phyloP scores from a whole-genome alignment of 495 filamentous ascomycete species.

The Poronia punctata region DNA sequence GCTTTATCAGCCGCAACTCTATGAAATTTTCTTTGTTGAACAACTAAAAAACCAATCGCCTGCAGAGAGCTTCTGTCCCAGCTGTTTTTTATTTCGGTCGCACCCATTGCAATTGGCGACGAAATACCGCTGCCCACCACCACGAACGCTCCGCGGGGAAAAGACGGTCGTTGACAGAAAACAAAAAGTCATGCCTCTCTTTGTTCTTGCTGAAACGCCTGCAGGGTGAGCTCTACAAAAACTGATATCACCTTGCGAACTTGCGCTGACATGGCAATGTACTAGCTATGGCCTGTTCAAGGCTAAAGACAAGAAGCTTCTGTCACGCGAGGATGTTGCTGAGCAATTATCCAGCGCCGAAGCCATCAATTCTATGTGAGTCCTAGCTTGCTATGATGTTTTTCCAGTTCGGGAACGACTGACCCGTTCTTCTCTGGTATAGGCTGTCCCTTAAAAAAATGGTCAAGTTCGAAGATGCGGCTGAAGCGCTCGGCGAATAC shows the following conservation, averaged over 20 bases:
- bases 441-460: slow-evolving; percentile 96
- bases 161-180: slow-evolving; percentile 1
- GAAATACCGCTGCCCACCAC: slow-evolving; percentile 4
- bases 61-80: slow-evolving; percentile 9
- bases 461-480: slow-evolving; percentile 90
- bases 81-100: slow-evolving; percentile 8
- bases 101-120: slow-evolving; percentile 8
- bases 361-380: slow-evolving; percentile 80
- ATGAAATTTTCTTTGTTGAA: slow-evolving; percentile 12
- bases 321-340: slow-evolving; percentile 73
- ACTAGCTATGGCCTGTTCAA: slow-evolving; percentile 92
- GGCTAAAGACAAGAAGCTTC: slow-evolving; percentile 93
- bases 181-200: slow-evolving; percentile 57
- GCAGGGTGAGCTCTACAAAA: slow-evolving; percentile 53
- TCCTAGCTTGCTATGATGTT: slow-evolving; percentile 2
- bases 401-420: not conserved
- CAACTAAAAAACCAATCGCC: not conserved
- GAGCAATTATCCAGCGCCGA: slow-evolving; percentile 72
- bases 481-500: slow-evolving; percentile 79
- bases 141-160: slow-evolving; percentile 24
- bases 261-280: slow-evolving; percentile 18
- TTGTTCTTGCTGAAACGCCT: slow-evolving; percentile 85
- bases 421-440: slow-evolving; percentile 2
- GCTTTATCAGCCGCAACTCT: slow-evolving; percentile 7
- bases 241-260: slow-evolving; percentile 2